Evolutionary conservation across 176 grass and related monocot genomes (phyloP), one percentile per base, ranked within the genome.

Genomic region (Oryza officinalis): DNA sequence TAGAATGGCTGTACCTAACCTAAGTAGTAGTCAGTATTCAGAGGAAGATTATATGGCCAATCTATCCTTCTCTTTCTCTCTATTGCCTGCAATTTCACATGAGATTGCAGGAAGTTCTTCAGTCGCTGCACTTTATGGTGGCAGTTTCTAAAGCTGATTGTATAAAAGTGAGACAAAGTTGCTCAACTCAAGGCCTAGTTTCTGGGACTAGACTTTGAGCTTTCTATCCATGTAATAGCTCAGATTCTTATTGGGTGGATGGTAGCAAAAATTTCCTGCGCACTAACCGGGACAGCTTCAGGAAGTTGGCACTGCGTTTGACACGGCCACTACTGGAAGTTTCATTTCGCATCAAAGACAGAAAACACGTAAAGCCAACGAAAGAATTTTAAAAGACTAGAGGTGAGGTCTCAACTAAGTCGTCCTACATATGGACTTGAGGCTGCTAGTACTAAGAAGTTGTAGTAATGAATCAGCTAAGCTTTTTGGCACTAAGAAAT

Each of bases 1-100:
- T 60, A 47, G 37, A 76, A 76, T 44, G 14, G 59, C 52, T 75
- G 57, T 52, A 81, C 64, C 71, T 52, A 81, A 89, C 77, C 8
- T 7, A 70, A 41, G 9, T 41, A 79, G 49, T 30, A 65, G 22
- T 72, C 54, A 13, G 18, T 25, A 28, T 54, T 54, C 45, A 67
- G 17, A 69, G 46, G n/a, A 61, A 61, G 57, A 25, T 23, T 61
- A 25, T 8, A 23, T 4, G 60, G 40, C 6, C n/a, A 80, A 57
- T 65, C 17, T 15, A 7, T 59, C 14, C 22, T 15, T 61, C 8
- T 15, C 23, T 8, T 41, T 4, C 30, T 8, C 30, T 40, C 14
- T 9, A 69, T 31, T 77, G 46, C 25, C 63, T 11, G 38, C 49
- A 76, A 72, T 17, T 80, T 20, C 50, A 83, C 20, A 74, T 5